Percentiles rank a stretch among this genome's conserved stretches.
phyloP scores from a whole-genome alignment of 2,329 filamentous ascomycete genomes.

The Botrytis cinerea region DNA sequence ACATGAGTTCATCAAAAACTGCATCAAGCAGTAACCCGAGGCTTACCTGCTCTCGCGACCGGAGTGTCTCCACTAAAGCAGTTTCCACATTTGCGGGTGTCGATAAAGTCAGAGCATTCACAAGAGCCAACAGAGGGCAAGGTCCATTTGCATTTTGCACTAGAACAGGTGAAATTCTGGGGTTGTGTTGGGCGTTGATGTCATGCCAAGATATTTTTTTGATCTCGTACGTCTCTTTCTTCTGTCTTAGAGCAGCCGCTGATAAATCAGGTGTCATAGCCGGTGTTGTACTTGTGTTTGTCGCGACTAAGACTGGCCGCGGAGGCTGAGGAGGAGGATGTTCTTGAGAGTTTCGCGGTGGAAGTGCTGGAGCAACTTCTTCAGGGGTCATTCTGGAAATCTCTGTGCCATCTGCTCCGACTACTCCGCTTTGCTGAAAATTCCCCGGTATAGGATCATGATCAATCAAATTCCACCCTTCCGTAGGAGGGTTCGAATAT shows the following conservation, averaged over 20 bases:
- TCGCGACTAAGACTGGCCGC: slow-evolving; percentile 30
- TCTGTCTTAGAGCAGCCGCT: slow-evolving; percentile 31
- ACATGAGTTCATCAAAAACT: slow-evolving; percentile 91
- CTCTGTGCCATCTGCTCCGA: slow-evolving; percentile 28
- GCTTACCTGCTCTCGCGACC: slow-evolving; percentile 83
- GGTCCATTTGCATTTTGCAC: slow-evolving; percentile 94
- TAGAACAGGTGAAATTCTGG: slow-evolving; percentile 80
- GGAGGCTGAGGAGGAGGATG: slow-evolving; percentile 36
- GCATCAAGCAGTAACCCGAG: slow-evolving; percentile 83
- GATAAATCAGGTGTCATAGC: slow-evolving; percentile 22
- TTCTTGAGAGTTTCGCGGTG: slow-evolving; percentile 35
- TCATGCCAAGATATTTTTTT: slow-evolving; percentile 90
- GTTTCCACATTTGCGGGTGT: slow-evolving; percentile 68
- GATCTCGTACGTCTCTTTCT: slow-evolving; percentile 81
- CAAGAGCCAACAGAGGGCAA: slow-evolving; percentile 87
- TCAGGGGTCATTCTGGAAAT: slow-evolving; percentile 26
- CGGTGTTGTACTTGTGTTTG: slow-evolving; percentile 29
- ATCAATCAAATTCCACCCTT: slow-evolving; percentile 39
- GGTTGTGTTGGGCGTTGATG: slow-evolving; percentile 55
- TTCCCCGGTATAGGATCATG: slow-evolving; percentile 30
- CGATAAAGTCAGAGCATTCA: slow-evolving; percentile 87
- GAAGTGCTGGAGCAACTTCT: slow-evolving; percentile 36
- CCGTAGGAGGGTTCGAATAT: slow-evolving; percentile 29
- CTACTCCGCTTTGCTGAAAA: slow-evolving; percentile 35
- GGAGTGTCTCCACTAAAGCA: slow-evolving; percentile 74